Percentiles rank a stretch among this genome's conserved stretches.
phyloP scores from a whole-genome alignment of 108 stramenopile genomes.

The Nannochloropsis oceanica region DNA sequence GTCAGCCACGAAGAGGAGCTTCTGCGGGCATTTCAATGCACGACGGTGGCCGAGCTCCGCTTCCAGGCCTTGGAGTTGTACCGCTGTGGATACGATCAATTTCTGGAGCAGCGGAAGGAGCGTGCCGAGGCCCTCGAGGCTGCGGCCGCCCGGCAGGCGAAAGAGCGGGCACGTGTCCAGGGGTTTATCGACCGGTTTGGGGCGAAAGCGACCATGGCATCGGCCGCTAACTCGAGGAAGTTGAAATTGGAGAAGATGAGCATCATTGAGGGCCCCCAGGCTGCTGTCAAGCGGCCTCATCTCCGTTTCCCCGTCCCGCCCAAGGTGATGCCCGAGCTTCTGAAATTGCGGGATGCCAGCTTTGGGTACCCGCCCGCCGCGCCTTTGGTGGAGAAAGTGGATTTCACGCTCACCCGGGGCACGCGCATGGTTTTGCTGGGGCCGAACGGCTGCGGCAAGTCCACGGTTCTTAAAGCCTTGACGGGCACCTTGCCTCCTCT shows the following conservation, averaged over 20 bases:
- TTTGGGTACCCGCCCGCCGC: constrained; percentile 6
- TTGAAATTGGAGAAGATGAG: constrained; percentile 70
- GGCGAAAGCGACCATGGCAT: constrained; percentile 68
- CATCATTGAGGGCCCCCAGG: neutral
- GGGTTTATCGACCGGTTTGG: constrained; percentile 69
- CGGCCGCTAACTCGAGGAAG: constrained; percentile 64
- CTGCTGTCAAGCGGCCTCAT: neutral
- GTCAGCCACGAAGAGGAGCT: constrained; percentile 70
- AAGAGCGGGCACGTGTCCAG: constrained; percentile 65
- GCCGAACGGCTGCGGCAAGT: constrained; percentile 80
- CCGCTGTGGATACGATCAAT: constrained; percentile 24
- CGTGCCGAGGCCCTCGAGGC: constrained; percentile 45
- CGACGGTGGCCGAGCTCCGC: constrained; percentile 64
- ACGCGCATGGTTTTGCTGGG: constrained; percentile 47
- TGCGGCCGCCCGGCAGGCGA: constrained; percentile 54
- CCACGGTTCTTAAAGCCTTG: constrained; percentile 63
- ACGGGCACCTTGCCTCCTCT: constrained; percentile 55
- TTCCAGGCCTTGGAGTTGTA: constrained; percentile 26
- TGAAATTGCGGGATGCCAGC: neutral
- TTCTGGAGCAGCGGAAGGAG: constrained; percentile 29
- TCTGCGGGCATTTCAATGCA: constrained; percentile 47
- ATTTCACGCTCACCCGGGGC: constrained; percentile 40
- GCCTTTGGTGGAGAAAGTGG: constrained; percentile 37
- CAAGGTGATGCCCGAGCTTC: neutral
- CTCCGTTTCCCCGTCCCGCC: neutral